A percentile compares a stretch with the other conserved stretches of the same genome.
phyloP scores from a whole-genome alignment of 768 basidiomycete genomes.

The Rubroboletus satanas region DNA sequence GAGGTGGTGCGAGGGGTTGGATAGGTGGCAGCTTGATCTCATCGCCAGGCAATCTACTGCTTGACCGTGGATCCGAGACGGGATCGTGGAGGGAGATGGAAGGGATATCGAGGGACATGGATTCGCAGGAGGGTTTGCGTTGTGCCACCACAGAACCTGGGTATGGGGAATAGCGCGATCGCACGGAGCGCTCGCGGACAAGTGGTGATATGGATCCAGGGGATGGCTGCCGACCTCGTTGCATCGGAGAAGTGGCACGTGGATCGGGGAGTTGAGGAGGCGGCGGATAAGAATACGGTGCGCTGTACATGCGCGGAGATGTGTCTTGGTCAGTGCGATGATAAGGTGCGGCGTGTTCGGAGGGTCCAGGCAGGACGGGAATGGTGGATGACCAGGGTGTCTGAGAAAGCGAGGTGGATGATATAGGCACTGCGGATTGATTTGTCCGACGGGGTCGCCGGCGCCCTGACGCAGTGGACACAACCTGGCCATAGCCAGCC shows the following conservation, averaged over 20 bases:
- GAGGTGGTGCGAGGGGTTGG: slow-evolving; percentile 32
- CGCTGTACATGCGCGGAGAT: slow-evolving; percentile 25
- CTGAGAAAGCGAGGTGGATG: slow-evolving; percentile 30
- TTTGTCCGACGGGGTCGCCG: slow-evolving; percentile 57
- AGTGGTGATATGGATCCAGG: slow-evolving; percentile 26
- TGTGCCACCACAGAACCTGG: slow-evolving; percentile 29
- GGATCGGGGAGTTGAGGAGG: slow-evolving; percentile 27
- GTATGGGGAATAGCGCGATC: slow-evolving; percentile 45
- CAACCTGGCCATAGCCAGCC: slow-evolving; percentile 82
- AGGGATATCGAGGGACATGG: slow-evolving; percentile 34
- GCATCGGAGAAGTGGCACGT: slow-evolving; percentile 30
- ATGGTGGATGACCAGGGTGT: slow-evolving; percentile 50
- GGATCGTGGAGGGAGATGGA: slow-evolving; percentile 34
- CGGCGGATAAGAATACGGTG: slow-evolving; percentile 29
- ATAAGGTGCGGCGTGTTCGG: slow-evolving; percentile 21
- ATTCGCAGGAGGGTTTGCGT: slow-evolving; percentile 26
- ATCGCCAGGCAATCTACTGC: slow-evolving; percentile 30
- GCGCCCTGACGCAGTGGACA: slow-evolving; percentile 55
- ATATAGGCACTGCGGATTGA: slow-evolving; percentile 35
- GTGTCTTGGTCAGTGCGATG: slow-evolving; percentile 24
- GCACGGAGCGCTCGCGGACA: slow-evolving; percentile 21
- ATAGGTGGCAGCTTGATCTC: slow-evolving; percentile 41
- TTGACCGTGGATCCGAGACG: slow-evolving; percentile 22
- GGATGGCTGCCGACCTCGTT: slow-evolving; percentile 27
- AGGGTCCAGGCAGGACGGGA: slow-evolving; percentile 29